phyloP scores from a whole-genome alignment of 2,329 filamentous ascomycete species.

The Aspergillus sp. region DNA sequence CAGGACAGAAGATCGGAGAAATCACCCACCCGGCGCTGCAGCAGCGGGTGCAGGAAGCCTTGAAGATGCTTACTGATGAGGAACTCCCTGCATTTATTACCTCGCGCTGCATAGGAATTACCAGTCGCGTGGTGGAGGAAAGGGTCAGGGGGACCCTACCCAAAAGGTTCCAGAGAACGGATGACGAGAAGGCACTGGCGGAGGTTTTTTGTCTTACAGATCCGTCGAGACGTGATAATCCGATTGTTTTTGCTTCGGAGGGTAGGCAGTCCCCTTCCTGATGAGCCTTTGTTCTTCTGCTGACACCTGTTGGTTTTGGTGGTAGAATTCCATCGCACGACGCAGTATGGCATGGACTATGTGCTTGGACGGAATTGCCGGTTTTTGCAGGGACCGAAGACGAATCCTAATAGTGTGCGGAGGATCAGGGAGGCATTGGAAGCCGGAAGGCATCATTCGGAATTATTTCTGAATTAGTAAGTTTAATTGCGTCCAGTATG shows the following conservation, averaged over 20 bases:
- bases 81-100: conserved; percentile 73
- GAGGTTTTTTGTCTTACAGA: conserved; percentile 78
- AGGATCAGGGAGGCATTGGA: conserved; percentile 63
- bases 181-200: conserved; percentile 67
- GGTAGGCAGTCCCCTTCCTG: conserved; percentile 45
- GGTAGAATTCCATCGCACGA: conserved; percentile 70
- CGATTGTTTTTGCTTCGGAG: conserved; percentile 75
- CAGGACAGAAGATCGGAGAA: conserved; percentile 47
- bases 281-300: background rate
- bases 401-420: conserved; percentile 62
- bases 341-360: conserved; percentile 73
- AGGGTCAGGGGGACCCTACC: conserved; percentile 69
- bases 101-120: conserved; percentile 67
- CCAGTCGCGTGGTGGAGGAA: conserved; percentile 68
- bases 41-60: conserved; percentile 64
- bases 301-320: background rate
- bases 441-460: conserved; percentile 68
- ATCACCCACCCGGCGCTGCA: conserved; percentile 63
- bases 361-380: conserved; percentile 75
- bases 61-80: conserved; percentile 64
- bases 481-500: conserved; percentile 23
- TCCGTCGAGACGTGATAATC: conserved; percentile 71
- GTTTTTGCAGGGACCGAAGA: conserved; percentile 74
- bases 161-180: conserved; percentile 61
- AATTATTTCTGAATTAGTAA: conserved; percentile 75